Evolutionary conservation across 306 rosid species (phyloP).

Genomic region (Vigna reflexopilosa): DNA sequence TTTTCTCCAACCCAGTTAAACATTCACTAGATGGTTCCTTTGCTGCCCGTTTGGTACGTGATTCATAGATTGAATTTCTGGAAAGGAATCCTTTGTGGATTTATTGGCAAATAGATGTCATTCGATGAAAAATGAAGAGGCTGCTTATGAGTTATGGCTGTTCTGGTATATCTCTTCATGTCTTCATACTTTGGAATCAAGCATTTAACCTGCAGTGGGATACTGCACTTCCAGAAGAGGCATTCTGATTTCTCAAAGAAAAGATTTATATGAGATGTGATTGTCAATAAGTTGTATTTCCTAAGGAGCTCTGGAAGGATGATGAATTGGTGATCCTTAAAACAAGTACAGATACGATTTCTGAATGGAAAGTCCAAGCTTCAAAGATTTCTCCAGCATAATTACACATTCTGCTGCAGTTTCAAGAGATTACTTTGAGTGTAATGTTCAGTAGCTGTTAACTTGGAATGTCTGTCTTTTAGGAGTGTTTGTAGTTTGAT

Average conservation of each 20-base stretch:
- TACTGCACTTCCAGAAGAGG: conserved; percentile 28
- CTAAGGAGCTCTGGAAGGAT: conserved; percentile 5
- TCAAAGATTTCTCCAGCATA: conserved; percentile 21
- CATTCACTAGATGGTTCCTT: conserved; percentile 83
- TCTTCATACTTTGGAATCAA: conserved; percentile 31
- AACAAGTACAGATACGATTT: conserved; percentile 17
- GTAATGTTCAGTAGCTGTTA: not conserved
- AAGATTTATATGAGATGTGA: not conserved
- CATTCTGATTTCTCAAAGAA: conserved; percentile 17
- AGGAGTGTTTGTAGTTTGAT: too few relatives aligned
- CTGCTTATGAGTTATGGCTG: conserved; percentile 5
- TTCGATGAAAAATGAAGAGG: conserved; percentile 21
- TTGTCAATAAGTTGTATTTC: conserved; percentile 23
- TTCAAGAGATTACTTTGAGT: conserved; percentile 3
- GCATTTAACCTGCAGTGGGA: conserved; percentile 23
- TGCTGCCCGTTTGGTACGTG: conserved; percentile 73
- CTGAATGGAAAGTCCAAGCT: conserved; percentile 24
- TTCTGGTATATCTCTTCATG: conserved; percentile 1
- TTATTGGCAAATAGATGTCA: conserved; percentile 4
- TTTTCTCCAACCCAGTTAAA: conserved; percentile 76
- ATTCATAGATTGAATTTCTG: conserved; percentile 42
- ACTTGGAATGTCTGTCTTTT: not conserved
- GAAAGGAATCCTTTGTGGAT: conserved; percentile 15
- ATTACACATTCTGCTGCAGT: conserved; percentile 8
- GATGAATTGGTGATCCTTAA: conserved; percentile 20